Evolutionary conservation across 306 rosid species (phyloP).

Genomic region (Echinosophora koreensis): DNA sequence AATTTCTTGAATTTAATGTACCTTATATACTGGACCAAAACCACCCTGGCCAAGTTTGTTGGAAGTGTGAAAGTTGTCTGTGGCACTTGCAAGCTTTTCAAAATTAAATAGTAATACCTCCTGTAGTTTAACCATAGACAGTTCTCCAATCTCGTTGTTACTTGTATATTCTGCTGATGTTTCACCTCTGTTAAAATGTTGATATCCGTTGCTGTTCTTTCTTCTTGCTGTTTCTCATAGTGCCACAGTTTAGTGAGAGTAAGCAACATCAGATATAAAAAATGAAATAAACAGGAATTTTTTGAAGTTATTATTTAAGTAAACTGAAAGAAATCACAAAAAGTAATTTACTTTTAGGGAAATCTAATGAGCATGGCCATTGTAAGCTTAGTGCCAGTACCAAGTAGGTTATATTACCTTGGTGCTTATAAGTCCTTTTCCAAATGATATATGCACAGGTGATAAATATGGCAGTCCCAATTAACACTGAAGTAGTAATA

Average conservation of each 20-base stretch:
- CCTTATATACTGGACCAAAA: slow-evolving; percentile 39
- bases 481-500: slow-evolving; percentile 5
- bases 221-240: slow-evolving; percentile 1
- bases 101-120: slow-evolving; percentile 31
- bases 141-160: slow-evolving; percentile 11
- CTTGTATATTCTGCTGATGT: background rate
- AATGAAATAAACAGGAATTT: too few species aligned
- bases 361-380: too few species aligned
- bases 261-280: background rate
- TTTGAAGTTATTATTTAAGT: too few species aligned
- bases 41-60: slow-evolving; percentile 55
- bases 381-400: background rate
- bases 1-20: background rate
- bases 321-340: too few species aligned
- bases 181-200: background rate
- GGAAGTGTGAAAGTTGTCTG: slow-evolving; percentile 45
- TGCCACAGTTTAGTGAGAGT: slow-evolving; percentile 3
- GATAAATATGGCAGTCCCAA: slow-evolving; percentile 31
- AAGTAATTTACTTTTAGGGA: too few species aligned
- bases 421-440: slow-evolving; percentile 3
- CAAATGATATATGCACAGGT: slow-evolving; percentile 35
- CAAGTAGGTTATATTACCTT: background rate
- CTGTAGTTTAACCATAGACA: slow-evolving; percentile 32
- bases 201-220: background rate
- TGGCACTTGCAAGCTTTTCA: slow-evolving; percentile 42